phyloP scores from a whole-genome alignment of 352 stramenopile genomes.

The Globisporangium takayamanum region DNA sequence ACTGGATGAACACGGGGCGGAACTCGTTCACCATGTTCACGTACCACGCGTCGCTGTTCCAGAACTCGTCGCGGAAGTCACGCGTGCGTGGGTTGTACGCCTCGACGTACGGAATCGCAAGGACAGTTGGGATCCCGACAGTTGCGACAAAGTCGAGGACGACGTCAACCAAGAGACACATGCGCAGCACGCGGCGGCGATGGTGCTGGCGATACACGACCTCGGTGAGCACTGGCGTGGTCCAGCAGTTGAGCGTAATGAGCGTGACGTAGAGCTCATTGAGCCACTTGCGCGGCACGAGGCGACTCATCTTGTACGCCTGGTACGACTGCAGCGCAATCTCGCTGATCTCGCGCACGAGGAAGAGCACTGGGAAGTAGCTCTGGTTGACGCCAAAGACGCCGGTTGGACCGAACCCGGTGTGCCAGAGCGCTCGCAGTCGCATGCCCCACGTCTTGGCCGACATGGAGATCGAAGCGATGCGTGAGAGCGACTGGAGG shows the following conservation, averaged over 20 bases:
- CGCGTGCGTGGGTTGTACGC: conserved; percentile 2
- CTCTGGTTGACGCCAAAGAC: conserved; percentile 14
- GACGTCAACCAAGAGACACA: conserved; percentile 12
- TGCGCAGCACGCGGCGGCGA: conserved; percentile 7
- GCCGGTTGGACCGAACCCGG: conserved; percentile 1
- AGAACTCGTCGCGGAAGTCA: conserved; percentile 10
- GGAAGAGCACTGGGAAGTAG: conserved; percentile 16
- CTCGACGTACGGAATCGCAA: conserved; percentile 6
- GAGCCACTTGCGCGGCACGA: conserved; percentile 6
- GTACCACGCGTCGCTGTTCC: conserved; percentile 18
- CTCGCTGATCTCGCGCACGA: conserved; percentile 19
- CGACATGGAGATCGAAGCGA: background rate
- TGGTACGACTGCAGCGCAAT: conserved; percentile 21
- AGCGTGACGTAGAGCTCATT: conserved; percentile 10
- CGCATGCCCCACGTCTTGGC: background rate
- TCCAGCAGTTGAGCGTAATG: conserved; percentile 18
- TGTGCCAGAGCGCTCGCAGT: background rate
- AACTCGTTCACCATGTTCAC: conserved; percentile 21
- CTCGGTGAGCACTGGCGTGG: conserved; percentile 6
- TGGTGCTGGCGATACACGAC: conserved; percentile 1
- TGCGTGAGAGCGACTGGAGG: background rate
- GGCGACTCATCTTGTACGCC: conserved; percentile 15
- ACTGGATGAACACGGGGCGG: conserved; percentile 15
- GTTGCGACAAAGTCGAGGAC: conserved; percentile 12
- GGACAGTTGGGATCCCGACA: conserved; percentile 6